Conservation (phyloP, 192 early-diverging fungal genomes). For the Irineochytrium annulatum region DNA sequence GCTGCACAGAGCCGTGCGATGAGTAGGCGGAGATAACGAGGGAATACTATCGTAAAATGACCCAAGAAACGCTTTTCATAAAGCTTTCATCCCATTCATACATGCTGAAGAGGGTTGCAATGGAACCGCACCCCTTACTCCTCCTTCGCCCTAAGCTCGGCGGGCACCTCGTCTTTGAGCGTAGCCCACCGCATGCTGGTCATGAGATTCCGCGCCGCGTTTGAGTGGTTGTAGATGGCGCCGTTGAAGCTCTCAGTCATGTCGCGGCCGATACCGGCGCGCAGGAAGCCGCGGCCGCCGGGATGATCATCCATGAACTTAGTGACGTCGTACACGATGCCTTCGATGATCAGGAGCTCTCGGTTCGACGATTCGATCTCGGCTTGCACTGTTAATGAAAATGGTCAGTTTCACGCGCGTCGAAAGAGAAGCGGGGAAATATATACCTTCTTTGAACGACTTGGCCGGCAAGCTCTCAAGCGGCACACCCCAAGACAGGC, state of each 20-base stretch:
- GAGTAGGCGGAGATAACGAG: no score
- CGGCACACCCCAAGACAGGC: slow-evolving; percentile 50
- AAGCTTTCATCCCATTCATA: no score
- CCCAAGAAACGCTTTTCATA: no score
- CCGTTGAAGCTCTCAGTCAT: slow-evolving; percentile 84
- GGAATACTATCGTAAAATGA: no score
- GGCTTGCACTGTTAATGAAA: slow-evolving; percentile 40
- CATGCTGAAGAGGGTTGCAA: no score
- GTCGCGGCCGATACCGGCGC: slow-evolving; percentile 74
- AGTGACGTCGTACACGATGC: slow-evolving; percentile 75
- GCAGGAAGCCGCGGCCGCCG: slow-evolving; percentile 75
- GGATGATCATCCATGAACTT: slow-evolving; percentile 86
- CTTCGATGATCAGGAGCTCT: slow-evolving; percentile 79
- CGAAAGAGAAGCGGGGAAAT: background rate
- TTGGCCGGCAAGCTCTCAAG: slow-evolving; percentile 57
- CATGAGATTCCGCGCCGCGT: slow-evolving; percentile 81
- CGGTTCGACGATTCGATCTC: slow-evolving; percentile 63
- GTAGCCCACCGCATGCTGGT: slow-evolving; percentile 26
- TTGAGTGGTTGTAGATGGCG: slow-evolving; percentile 81
- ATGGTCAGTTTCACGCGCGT: background rate
- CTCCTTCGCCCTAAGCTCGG: slow-evolving; percentile 14
- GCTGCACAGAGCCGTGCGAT: no score
- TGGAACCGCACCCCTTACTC: slow-evolving; percentile 18
- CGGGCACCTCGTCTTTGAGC: slow-evolving; percentile 31
- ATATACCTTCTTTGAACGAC: slow-evolving; percentile 38